phyloP scores from a whole-genome alignment of 331 rosid species.

The Phaseolus coccineus region DNA sequence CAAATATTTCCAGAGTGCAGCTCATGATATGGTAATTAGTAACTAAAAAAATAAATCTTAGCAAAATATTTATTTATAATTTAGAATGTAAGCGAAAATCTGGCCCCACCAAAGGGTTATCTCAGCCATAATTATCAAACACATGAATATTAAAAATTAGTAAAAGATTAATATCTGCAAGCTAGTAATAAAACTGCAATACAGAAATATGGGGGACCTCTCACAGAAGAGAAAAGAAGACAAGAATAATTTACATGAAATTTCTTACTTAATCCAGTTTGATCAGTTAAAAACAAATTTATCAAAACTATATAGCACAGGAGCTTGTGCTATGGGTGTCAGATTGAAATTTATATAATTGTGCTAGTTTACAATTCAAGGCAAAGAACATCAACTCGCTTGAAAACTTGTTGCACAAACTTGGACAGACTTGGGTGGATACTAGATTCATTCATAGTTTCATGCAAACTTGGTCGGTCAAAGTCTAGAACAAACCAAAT shows the following conservation, averaged over 20 bases:
- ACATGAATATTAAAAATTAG: background rate
- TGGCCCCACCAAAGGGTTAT: background rate
- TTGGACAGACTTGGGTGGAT: background rate
- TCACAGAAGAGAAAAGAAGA: background rate
- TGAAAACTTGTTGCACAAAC: background rate
- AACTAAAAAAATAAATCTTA: background rate
- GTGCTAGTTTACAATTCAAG: background rate
- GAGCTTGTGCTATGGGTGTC: background rate
- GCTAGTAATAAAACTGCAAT: constrained; percentile 20
- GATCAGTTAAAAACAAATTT: constrained; percentile 1
- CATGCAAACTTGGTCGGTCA: background rate
- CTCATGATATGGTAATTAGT: background rate
- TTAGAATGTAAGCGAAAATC: background rate
- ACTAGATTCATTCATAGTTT: background rate
- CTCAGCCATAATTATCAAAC: constrained; percentile 1
- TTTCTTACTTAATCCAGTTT: background rate
- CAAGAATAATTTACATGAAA: constrained; percentile 16
- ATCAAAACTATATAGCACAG: constrained; percentile 1
- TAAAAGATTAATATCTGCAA: constrained; percentile 25
- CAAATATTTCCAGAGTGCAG: constrained; percentile 12
- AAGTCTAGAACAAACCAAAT: background rate
- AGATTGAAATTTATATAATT: background rate
- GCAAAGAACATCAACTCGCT: background rate
- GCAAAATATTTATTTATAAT: background rate
- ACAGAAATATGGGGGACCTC: background rate